Base-by-base conservation (phyloP, 2,329 filamentous ascomycete genomes). In the Pestalotiopsis sp. region DNA sequence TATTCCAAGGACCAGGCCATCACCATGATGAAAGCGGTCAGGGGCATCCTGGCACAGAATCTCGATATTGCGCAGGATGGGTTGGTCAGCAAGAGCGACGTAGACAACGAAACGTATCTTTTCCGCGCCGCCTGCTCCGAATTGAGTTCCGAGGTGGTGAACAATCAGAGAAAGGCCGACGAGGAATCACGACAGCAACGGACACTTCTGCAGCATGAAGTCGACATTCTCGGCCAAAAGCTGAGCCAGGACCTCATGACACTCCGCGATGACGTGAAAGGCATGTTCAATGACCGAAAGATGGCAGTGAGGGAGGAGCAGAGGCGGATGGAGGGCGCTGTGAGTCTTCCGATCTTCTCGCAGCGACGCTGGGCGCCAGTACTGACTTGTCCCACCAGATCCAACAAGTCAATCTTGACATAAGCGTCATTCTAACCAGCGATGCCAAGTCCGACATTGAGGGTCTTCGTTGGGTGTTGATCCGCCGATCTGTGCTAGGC, bases 361-460 rank as follows among this genome's bases (percentile, higher is more conserved):
- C 17, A 20, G 45, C 20, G 3, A n/a, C 45, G 25, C 14, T 59
- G 57, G 57, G 23, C 59, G 36, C 17, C 12, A 23, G 3, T 20
- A 17, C 67, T 66, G 20, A 69, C 67, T 7, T 23, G 39, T 20
- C 13, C 59, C 12, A 25, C 27, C 75, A 93, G 86, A 95, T 97
- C 71, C 95, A 98, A 85, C 92, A 97, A 82, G 87, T 98, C 73
- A 97, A 95, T 81, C 97, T 98, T 82, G 96, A 97, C 79, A 98
- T 99, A 79, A 97, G 93, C 25, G 94, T 97, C 39, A 87, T 89
- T 56, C 87, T 99, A 58, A 97, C 94, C 79, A 96, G 93, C 71
- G 96, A 98, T 79, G 90, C 92, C 62, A 95, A 95, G 78, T 95
- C 93, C 4, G 93, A 98, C 75, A 95, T 98, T 63, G 96, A 99